A percentile compares a stretch with the other conserved stretches of the same genome.
These are phyloP conservation scores for Ogataea paraovalis DNA, from an alignment of 805 yeast species.

Conservation along the genomic window DNA sequence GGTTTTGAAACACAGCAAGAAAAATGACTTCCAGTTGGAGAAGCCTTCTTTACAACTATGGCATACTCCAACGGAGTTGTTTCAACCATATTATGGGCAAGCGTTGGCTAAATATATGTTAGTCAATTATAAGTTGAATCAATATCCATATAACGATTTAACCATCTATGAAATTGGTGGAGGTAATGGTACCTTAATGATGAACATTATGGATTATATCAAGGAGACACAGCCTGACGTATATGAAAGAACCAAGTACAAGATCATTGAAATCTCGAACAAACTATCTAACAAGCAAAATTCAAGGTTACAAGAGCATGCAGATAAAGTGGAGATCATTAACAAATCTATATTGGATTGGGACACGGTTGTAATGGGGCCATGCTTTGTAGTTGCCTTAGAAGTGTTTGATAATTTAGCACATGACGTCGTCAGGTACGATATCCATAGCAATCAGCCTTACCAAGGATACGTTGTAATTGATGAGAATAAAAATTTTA, in stretches of 20 bases:
- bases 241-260: constrained; percentile 63
- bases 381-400: constrained; percentile 73
- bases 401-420: constrained; percentile 84
- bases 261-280: constrained; percentile 66
- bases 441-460: constrained; percentile 60
- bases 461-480: constrained; percentile 74
- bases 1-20: constrained; percentile 17
- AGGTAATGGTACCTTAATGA: constrained; percentile 85
- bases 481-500: constrained; percentile 70
- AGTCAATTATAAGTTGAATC: constrained; percentile 63
- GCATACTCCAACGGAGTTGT: constrained; percentile 89
- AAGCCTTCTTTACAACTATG: constrained; percentile 61
- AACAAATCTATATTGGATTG: constrained; percentile 77
- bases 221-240: constrained; percentile 64
- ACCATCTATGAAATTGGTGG: constrained; percentile 86
- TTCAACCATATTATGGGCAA: constrained; percentile 81
- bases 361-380: constrained; percentile 54
- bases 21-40: constrained; percentile 20
- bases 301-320: constrained; percentile 36
- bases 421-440: constrained; percentile 78
- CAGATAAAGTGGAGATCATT: constrained; percentile 55
- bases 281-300: constrained; percentile 58
- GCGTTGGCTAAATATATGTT: constrained; percentile 78
- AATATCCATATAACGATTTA: constrained; percentile 67
- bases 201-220: constrained; percentile 64